These are phyloP conservation scores for Trametes gibbosa DNA, from an alignment of 768 basidiomycete genomes.

Conservation along the genomic window DNA sequence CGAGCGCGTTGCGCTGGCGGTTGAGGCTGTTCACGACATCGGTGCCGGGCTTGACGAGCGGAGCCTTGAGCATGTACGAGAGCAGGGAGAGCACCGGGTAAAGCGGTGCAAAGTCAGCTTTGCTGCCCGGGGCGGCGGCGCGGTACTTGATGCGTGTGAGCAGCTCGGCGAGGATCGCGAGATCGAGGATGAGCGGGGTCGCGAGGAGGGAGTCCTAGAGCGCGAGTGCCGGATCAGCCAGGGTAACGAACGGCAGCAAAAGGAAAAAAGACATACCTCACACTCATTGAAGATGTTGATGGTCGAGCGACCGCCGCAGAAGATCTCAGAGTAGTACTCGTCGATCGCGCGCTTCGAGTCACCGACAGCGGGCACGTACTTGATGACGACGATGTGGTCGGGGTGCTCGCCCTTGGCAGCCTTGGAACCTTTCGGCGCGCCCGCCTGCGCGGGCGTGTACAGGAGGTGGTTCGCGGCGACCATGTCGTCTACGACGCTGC, in stretches of 20 bases:
- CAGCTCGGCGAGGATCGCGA: constrained; percentile 90
- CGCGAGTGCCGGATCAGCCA: constrained; percentile 10
- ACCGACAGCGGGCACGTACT: constrained; percentile 94
- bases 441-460: constrained; percentile 75
- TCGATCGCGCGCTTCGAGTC: constrained; percentile 99
- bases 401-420: constrained; percentile 91
- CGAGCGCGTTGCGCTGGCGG: constrained; percentile 93
- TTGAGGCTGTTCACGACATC: constrained; percentile 94
- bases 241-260: not conserved
- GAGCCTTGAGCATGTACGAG: constrained; percentile 97
- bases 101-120: constrained; percentile 72
- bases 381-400: constrained; percentile 95
- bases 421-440: constrained; percentile 46
- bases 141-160: constrained; percentile 92
- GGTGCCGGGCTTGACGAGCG: constrained; percentile 92
- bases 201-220: constrained; percentile 88
- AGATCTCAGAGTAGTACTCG: constrained; percentile 98
- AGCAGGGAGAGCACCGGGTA: constrained; percentile 92
- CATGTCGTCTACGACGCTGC: constrained; percentile 97
- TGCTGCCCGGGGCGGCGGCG: constrained; percentile 36
- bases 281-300: constrained; percentile 99
- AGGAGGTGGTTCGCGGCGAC: constrained; percentile 86
- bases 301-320: constrained; percentile 90
- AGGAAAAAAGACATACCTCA: constrained; percentile 53
- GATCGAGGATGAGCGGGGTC: constrained; percentile 92